Percentiles rank a stretch among this genome's conserved stretches.
Conservation (phyloP, 306 rosid genomes). For the Senna siamea region DNA sequence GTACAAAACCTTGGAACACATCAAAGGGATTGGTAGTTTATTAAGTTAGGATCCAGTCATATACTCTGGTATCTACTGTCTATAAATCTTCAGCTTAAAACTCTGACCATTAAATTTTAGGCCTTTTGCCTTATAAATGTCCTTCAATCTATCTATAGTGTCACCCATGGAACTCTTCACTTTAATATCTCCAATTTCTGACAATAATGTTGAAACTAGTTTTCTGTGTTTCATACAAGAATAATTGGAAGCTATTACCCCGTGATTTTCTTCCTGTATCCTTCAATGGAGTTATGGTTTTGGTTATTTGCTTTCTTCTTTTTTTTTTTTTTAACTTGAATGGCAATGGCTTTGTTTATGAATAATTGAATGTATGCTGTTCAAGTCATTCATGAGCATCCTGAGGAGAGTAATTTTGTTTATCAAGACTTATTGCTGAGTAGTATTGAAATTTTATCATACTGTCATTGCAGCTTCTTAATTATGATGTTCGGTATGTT, state of each 20-base stretch:
- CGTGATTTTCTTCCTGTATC: not conserved
- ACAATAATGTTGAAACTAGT: not conserved
- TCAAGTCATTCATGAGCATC: not conserved
- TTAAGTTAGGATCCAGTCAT: not conserved
- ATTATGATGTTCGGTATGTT: conserved; percentile 81
- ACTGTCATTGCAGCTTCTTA: conserved; percentile 67
- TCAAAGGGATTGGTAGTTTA: not conserved
- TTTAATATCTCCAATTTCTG: not conserved
- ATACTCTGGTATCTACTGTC: not conserved
- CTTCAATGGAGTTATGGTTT: not conserved
- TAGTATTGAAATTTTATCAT: conserved; percentile 8
- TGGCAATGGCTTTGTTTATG: not conserved
- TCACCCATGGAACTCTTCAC: not conserved
- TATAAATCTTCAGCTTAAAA: not conserved
- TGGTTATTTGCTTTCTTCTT: not conserved
- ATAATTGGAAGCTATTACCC: not conserved
- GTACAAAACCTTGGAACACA: not conserved
- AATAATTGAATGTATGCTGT: not conserved
- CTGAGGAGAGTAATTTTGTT: not conserved
- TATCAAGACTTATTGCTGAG: conserved; percentile 28
- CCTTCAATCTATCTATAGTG: not conserved
- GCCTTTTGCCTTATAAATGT: conserved; percentile 3
- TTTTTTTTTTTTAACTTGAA: not conserved
- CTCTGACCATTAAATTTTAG: conserved; percentile 1
- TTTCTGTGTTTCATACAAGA: not conserved